Percentiles rank a stretch among this genome's conserved stretches.
phyloP scores from a whole-genome alignment of 192 early-diverging fungal species.

The Coemansia sp. region DNA sequence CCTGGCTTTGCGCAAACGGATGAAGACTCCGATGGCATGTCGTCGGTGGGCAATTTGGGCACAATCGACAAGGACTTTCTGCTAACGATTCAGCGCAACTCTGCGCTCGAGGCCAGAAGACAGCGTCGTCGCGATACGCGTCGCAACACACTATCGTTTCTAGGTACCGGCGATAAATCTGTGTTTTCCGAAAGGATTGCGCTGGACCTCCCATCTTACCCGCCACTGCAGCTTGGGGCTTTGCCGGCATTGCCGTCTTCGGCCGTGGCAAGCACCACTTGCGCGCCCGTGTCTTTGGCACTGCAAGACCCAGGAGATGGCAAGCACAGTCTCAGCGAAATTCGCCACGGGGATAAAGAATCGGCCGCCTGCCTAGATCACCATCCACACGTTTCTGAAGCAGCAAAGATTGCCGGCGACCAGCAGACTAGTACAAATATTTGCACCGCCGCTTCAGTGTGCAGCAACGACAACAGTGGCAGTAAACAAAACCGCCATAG shows the following conservation, averaged over 20 bases:
- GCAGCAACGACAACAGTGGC: neutral
- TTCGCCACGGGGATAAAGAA: slow-evolving; percentile 8
- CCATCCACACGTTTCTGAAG: neutral
- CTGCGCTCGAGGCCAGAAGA: slow-evolving; percentile 47
- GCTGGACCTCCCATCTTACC: neutral
- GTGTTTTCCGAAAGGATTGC: slow-evolving; percentile 1
- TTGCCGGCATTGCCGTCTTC: neutral
- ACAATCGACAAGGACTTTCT: slow-evolving; percentile 51
- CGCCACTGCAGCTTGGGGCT: slow-evolving; percentile 1
- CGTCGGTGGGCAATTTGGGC: slow-evolving; percentile 23
- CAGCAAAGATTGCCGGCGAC: neutral
- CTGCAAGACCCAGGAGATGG: neutral
- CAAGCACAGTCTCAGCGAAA: slow-evolving; percentile 5
- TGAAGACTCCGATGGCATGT: neutral
- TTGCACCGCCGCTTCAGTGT: neutral
- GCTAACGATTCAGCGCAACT: slow-evolving; percentile 52
- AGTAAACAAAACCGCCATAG: slow-evolving; percentile 8
- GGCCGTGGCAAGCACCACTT: slow-evolving; percentile 4
- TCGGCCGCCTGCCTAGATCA: slow-evolving; percentile 13
- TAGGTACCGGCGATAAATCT: slow-evolving; percentile 12
- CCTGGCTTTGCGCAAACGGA: slow-evolving; percentile 3
- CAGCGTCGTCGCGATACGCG: slow-evolving; percentile 52
- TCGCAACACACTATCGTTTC: slow-evolving; percentile 47
- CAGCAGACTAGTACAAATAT: slow-evolving; percentile 5
- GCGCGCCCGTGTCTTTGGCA: neutral